Evolutionary conservation across 1,284 basidiomycete species (phyloP), one percentile per base, ranked within the genome.

Genomic region (Apiotrichum montevideense): DNA sequence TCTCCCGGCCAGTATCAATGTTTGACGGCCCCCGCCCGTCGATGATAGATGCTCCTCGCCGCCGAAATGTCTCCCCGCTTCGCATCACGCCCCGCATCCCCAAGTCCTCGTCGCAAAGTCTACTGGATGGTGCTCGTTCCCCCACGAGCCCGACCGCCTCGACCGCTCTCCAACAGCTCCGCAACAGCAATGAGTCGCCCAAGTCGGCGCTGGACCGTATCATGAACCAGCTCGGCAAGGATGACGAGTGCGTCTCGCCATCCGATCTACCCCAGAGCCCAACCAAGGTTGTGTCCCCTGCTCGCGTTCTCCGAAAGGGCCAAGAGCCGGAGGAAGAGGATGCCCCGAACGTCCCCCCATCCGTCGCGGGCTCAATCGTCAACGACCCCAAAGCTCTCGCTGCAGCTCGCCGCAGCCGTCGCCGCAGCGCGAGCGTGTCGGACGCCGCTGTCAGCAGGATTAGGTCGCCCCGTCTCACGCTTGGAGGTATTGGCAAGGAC

Each of bases 191-290:
- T 15, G 54, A 65, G 29, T 69, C 70, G 52, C 69, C 70, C 7
- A 68, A 68, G 58, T 69, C 67, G 29, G 74, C 71, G 10, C 57
- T 75, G n/a, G 72, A 75, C 48, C 64, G 65, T 51, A 59, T 75
- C 39, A 66, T 67, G 41, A 50, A 41, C 13, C 43, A 52, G 34
- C 46, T 61, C 10, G 58, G 55, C 45, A 47, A 48, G 39, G 54
- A 52, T 15, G 42, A 34, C 21, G 41, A 51, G 10, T 35, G 40
- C 13, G 32, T 32, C 7, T 48, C 41, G 15, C n/a, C 51, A 13
- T 15, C 35, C 7, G 35, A 45, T 5, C 40, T 40, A 34, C 29
- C 49, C 35, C 48, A 47, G 29, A 46, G 47, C 35, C 58, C 58
- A 10, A 56, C 48, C 49, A 55, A 54, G 46, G 21, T 52, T 2